Evolutionary conservation across 2,329 filamentous ascomycete species (phyloP).

Genomic region (Cordyceps militaris): DNA sequence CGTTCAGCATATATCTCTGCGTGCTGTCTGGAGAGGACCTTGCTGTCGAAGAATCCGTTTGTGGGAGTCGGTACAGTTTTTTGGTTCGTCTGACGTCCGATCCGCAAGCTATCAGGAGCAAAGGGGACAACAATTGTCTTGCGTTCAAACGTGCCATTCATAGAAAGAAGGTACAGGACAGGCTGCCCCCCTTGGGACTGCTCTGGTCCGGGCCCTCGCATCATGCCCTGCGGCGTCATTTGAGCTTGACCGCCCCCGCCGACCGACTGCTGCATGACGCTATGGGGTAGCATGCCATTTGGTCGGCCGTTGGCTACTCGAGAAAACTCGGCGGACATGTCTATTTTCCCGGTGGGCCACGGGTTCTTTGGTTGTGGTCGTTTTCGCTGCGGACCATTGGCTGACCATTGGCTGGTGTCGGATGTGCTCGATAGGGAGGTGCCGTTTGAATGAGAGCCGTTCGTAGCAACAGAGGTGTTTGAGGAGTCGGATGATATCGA

Average conservation of each 20-base stretch:
- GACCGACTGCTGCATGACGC: conserved; percentile 26
- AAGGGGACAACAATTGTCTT: conserved; percentile 94
- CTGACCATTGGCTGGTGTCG: conserved; percentile 45
- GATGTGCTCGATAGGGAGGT: conserved; percentile 39
- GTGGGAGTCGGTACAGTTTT: conserved; percentile 86
- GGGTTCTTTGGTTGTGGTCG: conserved; percentile 42
- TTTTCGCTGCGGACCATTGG: conserved; percentile 43
- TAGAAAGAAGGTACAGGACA: conserved; percentile 76
- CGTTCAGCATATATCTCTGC: conserved; percentile 88
- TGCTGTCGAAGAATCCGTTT: conserved; percentile 97
- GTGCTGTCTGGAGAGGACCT: conserved; percentile 91
- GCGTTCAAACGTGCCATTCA: conserved; percentile 94
- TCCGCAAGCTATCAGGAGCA: conserved; percentile 86
- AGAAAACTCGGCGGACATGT: conserved; percentile 40
- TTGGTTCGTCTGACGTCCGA: conserved; percentile 93
- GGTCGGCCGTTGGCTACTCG: conserved; percentile 36
- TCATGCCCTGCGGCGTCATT: conserved; percentile 38
- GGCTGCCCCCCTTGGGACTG: conserved; percentile 59
- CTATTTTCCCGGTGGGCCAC: conserved; percentile 43
- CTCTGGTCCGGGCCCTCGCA: conserved; percentile 59
- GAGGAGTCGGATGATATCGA: conserved; percentile 66
- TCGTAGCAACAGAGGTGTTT: conserved; percentile 55
- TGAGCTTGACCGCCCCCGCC: conserved; percentile 25
- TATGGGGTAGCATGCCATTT: conserved; percentile 34
- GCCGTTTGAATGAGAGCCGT: conserved; percentile 56